Evolutionary conservation across 176 grass and related monocot genomes (phyloP), one percentile per base, ranked within the genome.

Genomic region (Carex scoparia): DNA sequence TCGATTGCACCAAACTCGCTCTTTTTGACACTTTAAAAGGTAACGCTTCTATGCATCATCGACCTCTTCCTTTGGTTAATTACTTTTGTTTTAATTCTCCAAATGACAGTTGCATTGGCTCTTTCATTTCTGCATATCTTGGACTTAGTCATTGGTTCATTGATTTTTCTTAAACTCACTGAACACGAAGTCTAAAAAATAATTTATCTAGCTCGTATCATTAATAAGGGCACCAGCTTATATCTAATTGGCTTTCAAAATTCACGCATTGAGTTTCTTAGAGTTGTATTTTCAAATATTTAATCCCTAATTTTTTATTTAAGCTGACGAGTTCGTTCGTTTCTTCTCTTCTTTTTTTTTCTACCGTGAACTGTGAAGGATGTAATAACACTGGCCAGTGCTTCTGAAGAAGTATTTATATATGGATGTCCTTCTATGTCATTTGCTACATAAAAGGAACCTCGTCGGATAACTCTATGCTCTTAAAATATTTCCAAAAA

Each of bases 21-120:
- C 80, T 65, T 83, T 83, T 68, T 51, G 80, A n/a, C 61, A 48
- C 80, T 67, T 82, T 28, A 62, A 69, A 81, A 54, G 81, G 81
- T 83, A 65, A 23, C 0, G 0, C 15, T 68, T 51, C 64, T 83
- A 19, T 68, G 54, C 55, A 83, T 81, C 10, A 49, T 82, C 13
- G 4, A 4, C 31, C 64, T 35, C 33, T 44, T 46, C 31, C 33
- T 78, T 80, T 64, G 1, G 48, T 28, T 11, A 15, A 9, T 37
- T 40, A 8, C 72, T 76, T 32, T 15, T 55, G 48, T 76, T 16
- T 69, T 30, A 32, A 1, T 27, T 32, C 12, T 55, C 13, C 6
- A 79, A 79, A 35, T 79, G 53, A 4, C 28, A 79, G 6, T 79
- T 57, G 7, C 3, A 46, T 46, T 46, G 15, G 8, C 16, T 7